Percentiles rank a stretch among this genome's conserved stretches.
phyloP scores from a whole-genome alignment of 2,329 filamentous ascomycete species.

The Geosmithia morbida region DNA sequence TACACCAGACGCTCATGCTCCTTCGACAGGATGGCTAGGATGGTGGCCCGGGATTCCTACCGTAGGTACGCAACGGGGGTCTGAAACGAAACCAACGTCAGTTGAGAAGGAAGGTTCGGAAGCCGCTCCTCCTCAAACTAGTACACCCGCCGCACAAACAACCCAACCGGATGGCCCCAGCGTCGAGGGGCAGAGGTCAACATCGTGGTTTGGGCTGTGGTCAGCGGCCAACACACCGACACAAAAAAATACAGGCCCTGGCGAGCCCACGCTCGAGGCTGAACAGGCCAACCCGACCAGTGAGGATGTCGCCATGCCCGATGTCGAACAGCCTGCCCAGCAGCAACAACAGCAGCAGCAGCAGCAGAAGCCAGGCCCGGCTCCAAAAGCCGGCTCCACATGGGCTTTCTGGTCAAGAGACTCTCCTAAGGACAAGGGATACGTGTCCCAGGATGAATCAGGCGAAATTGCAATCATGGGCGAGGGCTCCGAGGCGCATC shows the following conservation, averaged over 20 bases:
- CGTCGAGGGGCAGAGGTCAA: constrained; percentile 1
- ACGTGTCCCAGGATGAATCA: constrained; percentile 19
- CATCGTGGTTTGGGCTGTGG: constrained; percentile 1
- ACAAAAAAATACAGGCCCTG: background rate
- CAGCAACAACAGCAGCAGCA: background rate
- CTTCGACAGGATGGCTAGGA: constrained; percentile 33
- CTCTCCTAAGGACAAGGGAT: constrained; percentile 18
- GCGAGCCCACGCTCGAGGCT: constrained; percentile 2
- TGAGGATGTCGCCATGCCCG: constrained; percentile 26
- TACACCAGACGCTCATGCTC: background rate
- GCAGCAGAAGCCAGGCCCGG: constrained; percentile 12
- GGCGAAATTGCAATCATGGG: constrained; percentile 43
- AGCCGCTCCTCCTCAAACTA: constrained; percentile 2
- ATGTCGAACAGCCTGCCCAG: constrained; percentile 18
- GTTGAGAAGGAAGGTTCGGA: constrained; percentile 7
- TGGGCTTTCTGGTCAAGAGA: constrained; percentile 75
- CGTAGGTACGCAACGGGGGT: constrained; percentile 7
- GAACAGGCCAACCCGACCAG: background rate
- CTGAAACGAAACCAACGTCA: constrained; percentile 1
- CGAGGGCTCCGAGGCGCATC: constrained; percentile 40
- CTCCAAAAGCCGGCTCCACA: constrained; percentile 44
- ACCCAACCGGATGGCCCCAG: constrained; percentile 1
- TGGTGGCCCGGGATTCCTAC: constrained; percentile 28
- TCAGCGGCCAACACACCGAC: background rate
- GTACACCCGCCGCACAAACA: constrained; percentile 5